A percentile compares a stretch with the other conserved stretches of the same genome.
Evolutionary conservation across 164 flowering plant species (phyloP).

Genomic region (Stephania japonica): DNA sequence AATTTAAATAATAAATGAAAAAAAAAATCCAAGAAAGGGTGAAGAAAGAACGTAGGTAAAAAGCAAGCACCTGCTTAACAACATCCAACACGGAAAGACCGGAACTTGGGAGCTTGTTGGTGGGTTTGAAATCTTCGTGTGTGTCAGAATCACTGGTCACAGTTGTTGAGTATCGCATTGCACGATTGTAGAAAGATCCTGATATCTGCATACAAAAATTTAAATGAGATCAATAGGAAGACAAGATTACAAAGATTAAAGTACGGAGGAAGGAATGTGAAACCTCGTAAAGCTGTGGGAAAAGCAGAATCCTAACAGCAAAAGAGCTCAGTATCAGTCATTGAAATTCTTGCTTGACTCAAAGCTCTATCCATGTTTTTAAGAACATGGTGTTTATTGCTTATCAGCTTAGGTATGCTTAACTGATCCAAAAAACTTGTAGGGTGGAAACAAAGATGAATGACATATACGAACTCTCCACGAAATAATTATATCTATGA

Average conservation of each 20-base stretch:
- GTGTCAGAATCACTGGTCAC: slow-evolving; percentile 65
- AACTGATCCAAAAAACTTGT: too few relatives aligned
- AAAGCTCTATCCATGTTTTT: not conserved
- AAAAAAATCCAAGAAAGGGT: slow-evolving; percentile 2
- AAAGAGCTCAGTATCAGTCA: too few relatives aligned
- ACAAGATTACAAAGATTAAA: not conserved
- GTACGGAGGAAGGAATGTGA: not conserved
- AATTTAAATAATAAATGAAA: not conserved
- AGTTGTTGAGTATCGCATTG: slow-evolving; percentile 41
- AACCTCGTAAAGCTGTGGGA: not conserved
- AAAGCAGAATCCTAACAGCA: too few relatives aligned
- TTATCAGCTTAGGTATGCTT: too few relatives aligned
- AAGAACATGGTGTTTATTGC: not conserved
- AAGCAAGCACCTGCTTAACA: slow-evolving; percentile 63
- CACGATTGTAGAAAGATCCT: slow-evolving; percentile 32
- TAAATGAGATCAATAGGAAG: not conserved
- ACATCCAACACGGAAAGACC: slow-evolving; percentile 41
- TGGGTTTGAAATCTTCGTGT: slow-evolving; percentile 84
- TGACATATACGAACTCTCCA: too few relatives aligned
- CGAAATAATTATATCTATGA: too few relatives aligned
- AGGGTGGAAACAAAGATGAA: too few relatives aligned
- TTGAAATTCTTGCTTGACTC: not conserved
- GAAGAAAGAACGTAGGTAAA: not conserved
- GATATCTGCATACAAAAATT: not conserved
- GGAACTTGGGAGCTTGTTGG: slow-evolving; percentile 47